These are phyloP conservation scores for Aspergillus sp. DNA, from an alignment of 2,329 filamentous ascomycete genomes.

Conservation along the genomic window DNA sequence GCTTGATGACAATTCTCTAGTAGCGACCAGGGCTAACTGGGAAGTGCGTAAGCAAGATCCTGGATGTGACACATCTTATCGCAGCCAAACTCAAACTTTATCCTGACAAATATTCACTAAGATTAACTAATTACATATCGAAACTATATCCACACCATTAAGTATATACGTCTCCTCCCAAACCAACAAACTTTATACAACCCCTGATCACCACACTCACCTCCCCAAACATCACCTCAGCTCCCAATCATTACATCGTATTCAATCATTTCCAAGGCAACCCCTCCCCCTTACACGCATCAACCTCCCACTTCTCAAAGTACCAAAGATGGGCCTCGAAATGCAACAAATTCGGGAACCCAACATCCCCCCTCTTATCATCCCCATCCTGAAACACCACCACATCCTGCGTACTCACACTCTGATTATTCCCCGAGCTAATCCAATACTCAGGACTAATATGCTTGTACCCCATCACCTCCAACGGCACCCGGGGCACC, in stretches of 20 bases:
- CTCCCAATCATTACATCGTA: not conserved
- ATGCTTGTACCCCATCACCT: conserved; percentile 63
- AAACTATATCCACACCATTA: too few relatives aligned
- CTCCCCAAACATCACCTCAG: too few relatives aligned
- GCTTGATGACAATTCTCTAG: too few relatives aligned
- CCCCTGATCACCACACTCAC: too few relatives aligned
- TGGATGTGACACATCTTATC: too few relatives aligned
- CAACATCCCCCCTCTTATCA: conserved; percentile 28
- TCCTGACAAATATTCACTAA: too few relatives aligned
- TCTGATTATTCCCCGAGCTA: conserved; percentile 24
- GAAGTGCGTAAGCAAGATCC: too few relatives aligned
- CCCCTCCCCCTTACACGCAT: conserved; percentile 20
- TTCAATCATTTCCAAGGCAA: not conserved
- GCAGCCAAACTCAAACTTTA: too few relatives aligned
- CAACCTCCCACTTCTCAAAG: conserved; percentile 18
- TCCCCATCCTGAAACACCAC: conserved; percentile 25
- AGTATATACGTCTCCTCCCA: too few relatives aligned
- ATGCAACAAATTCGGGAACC: conserved; percentile 16
- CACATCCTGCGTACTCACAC: conserved; percentile 23
- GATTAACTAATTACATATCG: too few relatives aligned
- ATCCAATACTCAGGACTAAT: conserved; percentile 72
- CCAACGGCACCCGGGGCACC: conserved; percentile 66
- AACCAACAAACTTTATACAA: too few relatives aligned
- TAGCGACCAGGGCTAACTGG: too few relatives aligned
- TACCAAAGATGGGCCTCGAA: conserved; percentile 31